A percentile compares a stretch with the other conserved stretches of the same genome.
These are phyloP conservation scores for Xylaria arbuscula DNA, from an alignment of 2,329 filamentous ascomycete species.

Conservation along the genomic window DNA sequence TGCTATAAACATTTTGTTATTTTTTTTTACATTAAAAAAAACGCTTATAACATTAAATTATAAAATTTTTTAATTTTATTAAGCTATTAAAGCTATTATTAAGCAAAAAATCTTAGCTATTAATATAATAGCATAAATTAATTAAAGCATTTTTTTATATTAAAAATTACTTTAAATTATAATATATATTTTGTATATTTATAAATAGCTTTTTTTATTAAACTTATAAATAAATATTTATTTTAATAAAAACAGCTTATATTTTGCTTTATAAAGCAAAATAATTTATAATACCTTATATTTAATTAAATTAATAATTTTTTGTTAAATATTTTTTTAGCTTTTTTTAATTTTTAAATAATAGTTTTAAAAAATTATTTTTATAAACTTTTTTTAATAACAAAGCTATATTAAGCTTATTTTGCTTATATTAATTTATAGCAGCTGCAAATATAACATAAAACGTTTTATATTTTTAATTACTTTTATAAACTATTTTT, in stretches of 20 bases:
- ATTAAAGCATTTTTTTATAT: neutral
- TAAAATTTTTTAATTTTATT: neutral
- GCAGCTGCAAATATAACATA: neutral
- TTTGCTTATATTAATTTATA: slow-evolving; percentile 2
- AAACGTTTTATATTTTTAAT: slow-evolving; percentile 1
- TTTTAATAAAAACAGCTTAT: neutral
- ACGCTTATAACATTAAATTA: neutral
- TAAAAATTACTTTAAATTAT: slow-evolving; percentile 3
- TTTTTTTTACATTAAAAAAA: neutral
- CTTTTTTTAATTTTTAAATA: neutral
- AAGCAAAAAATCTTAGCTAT: no score
- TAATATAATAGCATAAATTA: neutral
- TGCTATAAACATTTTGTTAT: neutral
- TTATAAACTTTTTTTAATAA: neutral
- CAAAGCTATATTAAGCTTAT: neutral
- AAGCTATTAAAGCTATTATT: neutral
- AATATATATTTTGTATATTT: neutral
- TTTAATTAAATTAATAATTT: neutral
- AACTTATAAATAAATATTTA: slow-evolving; percentile 16
- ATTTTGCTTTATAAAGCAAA: neutral
- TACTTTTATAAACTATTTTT: slow-evolving; percentile 2
- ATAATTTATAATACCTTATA: neutral
- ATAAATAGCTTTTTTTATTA: slow-evolving; percentile 7
- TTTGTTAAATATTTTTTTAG: neutral
- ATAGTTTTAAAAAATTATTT: neutral